Conservation (phyloP, 176 grass and related monocot genomes). For the Aechmea fasciata region DNA sequence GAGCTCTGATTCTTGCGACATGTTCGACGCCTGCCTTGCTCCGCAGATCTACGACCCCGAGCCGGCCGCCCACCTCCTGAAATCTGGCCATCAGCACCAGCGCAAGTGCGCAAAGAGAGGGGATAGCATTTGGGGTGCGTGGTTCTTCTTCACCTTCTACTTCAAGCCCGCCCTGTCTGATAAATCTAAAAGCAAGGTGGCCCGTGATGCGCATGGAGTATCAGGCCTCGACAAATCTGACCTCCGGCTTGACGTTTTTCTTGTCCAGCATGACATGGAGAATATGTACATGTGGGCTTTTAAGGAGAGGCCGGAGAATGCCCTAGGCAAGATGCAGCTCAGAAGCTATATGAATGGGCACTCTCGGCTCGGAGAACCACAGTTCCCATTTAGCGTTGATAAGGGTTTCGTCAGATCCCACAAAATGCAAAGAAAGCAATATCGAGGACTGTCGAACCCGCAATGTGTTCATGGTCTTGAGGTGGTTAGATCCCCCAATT, state of each 20-base stretch:
- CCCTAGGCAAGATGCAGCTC: constrained; percentile 97
- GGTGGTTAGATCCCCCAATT: constrained; percentile 59
- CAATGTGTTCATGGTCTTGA: constrained; percentile 99
- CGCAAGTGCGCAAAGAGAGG: constrained; percentile 82
- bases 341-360: constrained; percentile 99
- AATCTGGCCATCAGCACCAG: constrained; percentile 16
- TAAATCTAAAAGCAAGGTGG: constrained; percentile 68
- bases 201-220: constrained; percentile 41
- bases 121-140: constrained; percentile 95
- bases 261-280: constrained; percentile 99
- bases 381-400: constrained; percentile 76
- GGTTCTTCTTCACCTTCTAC: constrained; percentile 99
- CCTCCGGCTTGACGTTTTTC: constrained; percentile 71
- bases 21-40: constrained; percentile 62
- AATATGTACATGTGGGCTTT: constrained; percentile 99
- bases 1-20: constrained; percentile 58
- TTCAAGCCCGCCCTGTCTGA: constrained; percentile 85
- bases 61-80: constrained; percentile 42
- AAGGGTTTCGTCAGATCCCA: constrained; percentile 92
- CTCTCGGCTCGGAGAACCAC: constrained; percentile 67
- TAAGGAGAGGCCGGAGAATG: constrained; percentile 92
- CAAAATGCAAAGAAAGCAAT: constrained; percentile 96
- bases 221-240: constrained; percentile 71
- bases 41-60: constrained; percentile 52
- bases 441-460: constrained; percentile 85